phyloP scores from a whole-genome alignment of 1,139 yeast genomes.

The Sugiyamaella grinbergsii region DNA sequence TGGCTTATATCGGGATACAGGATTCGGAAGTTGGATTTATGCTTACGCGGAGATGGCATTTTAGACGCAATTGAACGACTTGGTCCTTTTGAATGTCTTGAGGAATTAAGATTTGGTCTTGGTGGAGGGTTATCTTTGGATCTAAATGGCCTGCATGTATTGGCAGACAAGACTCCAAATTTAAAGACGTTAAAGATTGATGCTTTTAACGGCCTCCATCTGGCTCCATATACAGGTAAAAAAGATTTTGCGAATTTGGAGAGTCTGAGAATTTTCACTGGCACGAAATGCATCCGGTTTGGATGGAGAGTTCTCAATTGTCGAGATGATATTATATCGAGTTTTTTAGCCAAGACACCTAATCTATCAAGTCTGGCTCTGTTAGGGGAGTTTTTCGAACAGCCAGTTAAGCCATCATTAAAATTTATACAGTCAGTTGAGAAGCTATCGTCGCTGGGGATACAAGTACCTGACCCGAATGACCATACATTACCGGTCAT shows the following conservation, averaged over 20 bases:
- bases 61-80: neutral
- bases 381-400: conserved; percentile 1
- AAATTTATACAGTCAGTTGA: neutral
- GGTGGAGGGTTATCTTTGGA: conserved; percentile 5
- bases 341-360: neutral
- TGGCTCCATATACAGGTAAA: neutral
- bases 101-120: neutral
- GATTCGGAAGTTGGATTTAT: conserved; percentile 2
- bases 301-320: neutral
- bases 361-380: neutral
- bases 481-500: neutral
- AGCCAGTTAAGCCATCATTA: neutral
- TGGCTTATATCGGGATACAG: conserved; percentile 6
- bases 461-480: conserved; percentile 3
- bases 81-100: conserved; percentile 4
- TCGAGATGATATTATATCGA: neutral
- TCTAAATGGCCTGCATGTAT: neutral
- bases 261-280: conserved; percentile 2
- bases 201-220: neutral
- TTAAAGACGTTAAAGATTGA: conserved; percentile 2
- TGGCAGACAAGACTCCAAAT: conserved; percentile 8
- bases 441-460: conserved; percentile 6
- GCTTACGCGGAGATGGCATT: neutral
- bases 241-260: neutral
- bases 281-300: neutral